Base-by-base conservation (phyloP, 2,329 filamentous ascomycete species). In the Drechslerella coelobrocha region DNA sequence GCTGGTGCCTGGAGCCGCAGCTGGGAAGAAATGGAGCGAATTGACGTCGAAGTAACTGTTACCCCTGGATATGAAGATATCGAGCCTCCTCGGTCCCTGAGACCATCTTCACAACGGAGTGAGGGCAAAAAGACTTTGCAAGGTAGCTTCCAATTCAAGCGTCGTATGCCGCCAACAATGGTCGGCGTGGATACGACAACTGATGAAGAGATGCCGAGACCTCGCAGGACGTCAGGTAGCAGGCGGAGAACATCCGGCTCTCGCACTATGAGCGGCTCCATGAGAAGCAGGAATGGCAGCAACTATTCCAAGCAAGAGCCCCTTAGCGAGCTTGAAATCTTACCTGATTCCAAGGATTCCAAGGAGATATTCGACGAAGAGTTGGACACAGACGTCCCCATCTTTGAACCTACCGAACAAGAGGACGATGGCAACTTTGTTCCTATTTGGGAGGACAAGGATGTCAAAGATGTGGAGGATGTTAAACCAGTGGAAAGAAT, bases 11-110 rank as follows among this genome's bases (percentile, higher is more conserved):
- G 94, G 94, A 86, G 86, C 2, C 92, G 92, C 1, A 93, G 91
- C 66, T 99, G 93, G 93, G 89, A 86, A 75, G 93, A 97, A 79
- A 99, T 99, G 94, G 94, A 99, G 80, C 86, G 93, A n/a, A 91
- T 97, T 0, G 94, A 99, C 77, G 90, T 96, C 1, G 93, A 97
- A 79, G 86, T 99, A 56, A 65, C 61, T 1, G 66, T 65, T 21
- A 72, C 66, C 1, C 53, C 66, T 34, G 66, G 66, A 6, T 65
- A 63, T 12, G 66, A 72, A 26, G 66, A 72, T 23, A 60, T 72
- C 19, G 61, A 65, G 2, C 59, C 59, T 8, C 19, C 47, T 12
- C 59, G 43, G 26, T n/a, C 5, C n/a, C 31, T 48, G 7, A 59
- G 66, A 24, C 61, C 66, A 0, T 63, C 59, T 0, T 72, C 59